A percentile compares a stretch with the other conserved stretches of the same genome.
These are phyloP conservation scores for Fusarium mangiferae DNA, from an alignment of 2,329 filamentous ascomycete genomes.

Conservation along the genomic window DNA sequence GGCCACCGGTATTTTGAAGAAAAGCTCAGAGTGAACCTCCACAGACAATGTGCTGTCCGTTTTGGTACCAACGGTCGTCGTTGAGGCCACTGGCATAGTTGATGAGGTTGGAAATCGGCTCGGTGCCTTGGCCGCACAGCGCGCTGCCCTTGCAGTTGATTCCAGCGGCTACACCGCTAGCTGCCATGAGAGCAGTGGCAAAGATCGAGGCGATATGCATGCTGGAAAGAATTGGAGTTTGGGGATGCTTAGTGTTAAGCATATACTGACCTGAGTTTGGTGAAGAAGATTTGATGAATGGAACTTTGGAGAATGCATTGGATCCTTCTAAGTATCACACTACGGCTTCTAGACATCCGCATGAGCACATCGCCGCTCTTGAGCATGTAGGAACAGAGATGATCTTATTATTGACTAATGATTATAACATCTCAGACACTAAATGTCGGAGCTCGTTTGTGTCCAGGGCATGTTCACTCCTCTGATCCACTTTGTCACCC, in stretches of 20 bases:
- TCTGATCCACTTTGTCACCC: background rate
- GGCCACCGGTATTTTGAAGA: background rate
- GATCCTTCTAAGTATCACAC: too few relatives aligned
- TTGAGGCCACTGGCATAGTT: background rate
- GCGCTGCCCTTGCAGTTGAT: background rate
- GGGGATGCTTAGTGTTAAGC: accelerated
- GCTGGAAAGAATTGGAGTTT: accelerated
- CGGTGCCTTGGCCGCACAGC: background rate
- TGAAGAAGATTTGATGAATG: background rate
- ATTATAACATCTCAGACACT: background rate
- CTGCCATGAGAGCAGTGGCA: background rate
- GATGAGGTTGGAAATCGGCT: background rate
- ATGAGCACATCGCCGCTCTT: too few relatives aligned
- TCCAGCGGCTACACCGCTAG: background rate
- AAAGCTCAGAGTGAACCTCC: background rate
- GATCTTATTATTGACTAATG: accelerated
- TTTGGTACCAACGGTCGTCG: background rate
- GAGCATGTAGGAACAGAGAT: background rate
- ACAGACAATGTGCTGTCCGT: background rate
- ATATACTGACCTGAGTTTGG: background rate
- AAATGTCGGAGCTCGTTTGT: background rate
- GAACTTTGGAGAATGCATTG: background rate
- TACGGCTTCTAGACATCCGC: background rate
- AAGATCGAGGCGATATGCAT: background rate
- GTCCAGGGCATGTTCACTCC: background rate